These are phyloP conservation scores for Cephalotrichum gorgonifer DNA, from an alignment of 2,329 filamentous ascomycete genomes.

Conservation along the genomic window DNA sequence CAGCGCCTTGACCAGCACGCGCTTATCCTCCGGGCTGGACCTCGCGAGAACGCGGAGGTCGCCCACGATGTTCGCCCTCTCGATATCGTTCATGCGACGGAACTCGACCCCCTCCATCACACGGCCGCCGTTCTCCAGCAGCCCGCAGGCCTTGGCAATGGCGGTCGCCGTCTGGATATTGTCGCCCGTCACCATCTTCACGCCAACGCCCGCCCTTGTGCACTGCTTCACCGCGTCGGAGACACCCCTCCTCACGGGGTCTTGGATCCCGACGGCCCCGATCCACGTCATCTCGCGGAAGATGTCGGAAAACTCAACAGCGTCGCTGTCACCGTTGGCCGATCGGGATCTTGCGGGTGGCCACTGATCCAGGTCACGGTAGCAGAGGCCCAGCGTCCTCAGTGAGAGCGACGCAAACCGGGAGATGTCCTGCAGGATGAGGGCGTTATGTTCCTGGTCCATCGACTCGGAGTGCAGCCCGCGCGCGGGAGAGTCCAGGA, in stretches of 20 bases:
- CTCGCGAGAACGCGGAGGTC: conserved; percentile 44
- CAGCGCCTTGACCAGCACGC: conserved; percentile 42
- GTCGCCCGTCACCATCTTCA: conserved; percentile 51
- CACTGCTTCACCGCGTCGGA: conserved; percentile 51
- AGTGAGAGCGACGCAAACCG: conserved; percentile 36
- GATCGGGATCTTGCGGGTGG: conserved; percentile 23
- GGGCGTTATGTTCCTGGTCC: conserved; percentile 16
- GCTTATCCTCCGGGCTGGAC: conserved; percentile 50
- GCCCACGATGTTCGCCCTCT: conserved; percentile 37
- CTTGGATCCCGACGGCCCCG: conserved; percentile 52
- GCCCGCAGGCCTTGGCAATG: conserved; percentile 35
- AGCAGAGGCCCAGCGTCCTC: conserved; percentile 55
- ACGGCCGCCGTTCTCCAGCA: conserved; percentile 44
- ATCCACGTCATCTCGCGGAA: conserved; percentile 30
- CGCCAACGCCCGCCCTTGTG: conserved; percentile 52
- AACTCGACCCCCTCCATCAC: conserved; percentile 47
- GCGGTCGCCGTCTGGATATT: conserved; percentile 30
- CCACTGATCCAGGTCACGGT: conserved; percentile 47
- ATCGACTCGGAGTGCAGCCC: conserved; percentile 17
- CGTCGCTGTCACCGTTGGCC: conserved; percentile 19
- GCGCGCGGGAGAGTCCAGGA: conserved; percentile 33
- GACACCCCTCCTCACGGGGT: conserved; percentile 53
- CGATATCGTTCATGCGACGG: conserved; percentile 37
- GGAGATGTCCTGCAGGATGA: conserved; percentile 43
- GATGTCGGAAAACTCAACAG: conserved; percentile 26